Conservation (phyloP, 202 grass and related monocot species). For the Setaria italica region DNA sequence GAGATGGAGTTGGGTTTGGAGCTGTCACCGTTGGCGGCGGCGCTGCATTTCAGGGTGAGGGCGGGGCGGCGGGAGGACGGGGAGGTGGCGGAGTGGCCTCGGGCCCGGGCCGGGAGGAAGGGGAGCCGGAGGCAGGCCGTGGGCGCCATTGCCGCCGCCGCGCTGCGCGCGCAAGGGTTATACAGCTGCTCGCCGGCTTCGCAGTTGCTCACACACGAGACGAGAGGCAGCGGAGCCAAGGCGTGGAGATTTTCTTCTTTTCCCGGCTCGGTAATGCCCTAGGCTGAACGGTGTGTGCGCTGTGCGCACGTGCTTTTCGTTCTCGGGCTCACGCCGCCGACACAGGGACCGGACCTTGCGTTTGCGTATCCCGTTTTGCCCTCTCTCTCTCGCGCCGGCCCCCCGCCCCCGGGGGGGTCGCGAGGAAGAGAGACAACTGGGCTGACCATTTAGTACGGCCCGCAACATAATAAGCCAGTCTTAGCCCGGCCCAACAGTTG, state of each 20-base stretch:
- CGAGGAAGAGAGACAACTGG: background rate
- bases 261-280: too few relatives aligned
- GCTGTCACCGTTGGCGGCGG: background rate
- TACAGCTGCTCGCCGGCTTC: background rate
- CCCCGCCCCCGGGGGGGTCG: too few relatives aligned
- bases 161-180: background rate
- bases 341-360: background rate
- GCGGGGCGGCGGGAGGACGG: background rate
- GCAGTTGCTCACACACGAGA: background rate
- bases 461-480: background rate
- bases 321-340: background rate
- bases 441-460: background rate
- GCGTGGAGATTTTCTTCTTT: background rate
- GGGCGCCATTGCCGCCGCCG: slow-evolving; percentile 47
- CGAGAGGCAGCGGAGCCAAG: background rate
- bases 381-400: too few relatives aligned
- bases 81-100: background rate
- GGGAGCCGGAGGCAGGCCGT: slow-evolving; percentile 37
- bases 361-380: too few relatives aligned
- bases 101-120: slow-evolving; percentile 33
- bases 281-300: background rate
- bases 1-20: background rate
- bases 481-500: background rate
- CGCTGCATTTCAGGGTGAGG: slow-evolving; percentile 45
- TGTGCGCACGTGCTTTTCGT: background rate